phyloP scores from a whole-genome alignment of 2,329 filamentous ascomycete species.

The Colletotrichum karsti region DNA sequence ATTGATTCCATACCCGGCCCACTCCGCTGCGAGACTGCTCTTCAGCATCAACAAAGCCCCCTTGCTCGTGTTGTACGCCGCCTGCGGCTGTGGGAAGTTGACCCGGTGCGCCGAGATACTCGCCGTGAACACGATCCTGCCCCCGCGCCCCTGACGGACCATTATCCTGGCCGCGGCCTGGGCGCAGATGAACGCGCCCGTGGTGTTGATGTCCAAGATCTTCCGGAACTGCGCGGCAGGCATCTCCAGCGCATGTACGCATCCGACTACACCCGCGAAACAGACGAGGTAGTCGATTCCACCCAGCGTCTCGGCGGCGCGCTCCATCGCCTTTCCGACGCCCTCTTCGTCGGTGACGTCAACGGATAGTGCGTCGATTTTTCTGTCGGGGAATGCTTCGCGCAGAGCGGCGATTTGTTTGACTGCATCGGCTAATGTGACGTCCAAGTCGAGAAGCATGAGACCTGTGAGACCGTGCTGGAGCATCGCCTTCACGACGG shows the following conservation, averaged over 20 bases:
- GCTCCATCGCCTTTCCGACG: slow-evolving; percentile 63
- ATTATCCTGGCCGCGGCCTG: slow-evolving; percentile 69
- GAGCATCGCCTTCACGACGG: slow-evolving; percentile 73
- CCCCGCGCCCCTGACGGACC: slow-evolving; percentile 57
- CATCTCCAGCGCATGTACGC: slow-evolving; percentile 68
- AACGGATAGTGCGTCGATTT: slow-evolving; percentile 59
- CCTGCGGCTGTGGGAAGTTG: slow-evolving; percentile 78
- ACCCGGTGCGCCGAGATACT: slow-evolving; percentile 74
- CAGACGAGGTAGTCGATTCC: slow-evolving; percentile 61
- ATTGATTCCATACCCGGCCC: slow-evolving; percentile 74
- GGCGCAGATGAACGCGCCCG: slow-evolving; percentile 74
- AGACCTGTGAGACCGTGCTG: slow-evolving; percentile 72
- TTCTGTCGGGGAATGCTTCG: slow-evolving; percentile 60
- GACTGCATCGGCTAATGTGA: slow-evolving; percentile 44
- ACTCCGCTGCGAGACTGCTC: slow-evolving; percentile 75
- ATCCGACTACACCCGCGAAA: slow-evolving; percentile 75
- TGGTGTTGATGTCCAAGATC: slow-evolving; percentile 76
- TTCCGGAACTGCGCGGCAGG: slow-evolving; percentile 66
- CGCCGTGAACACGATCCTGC: slow-evolving; percentile 72
- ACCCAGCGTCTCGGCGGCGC: slow-evolving; percentile 74
- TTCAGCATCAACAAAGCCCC: slow-evolving; percentile 71
- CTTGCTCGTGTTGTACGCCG: slow-evolving; percentile 78
- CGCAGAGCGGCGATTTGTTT: slow-evolving; percentile 52
- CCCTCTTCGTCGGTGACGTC: slow-evolving; percentile 65
- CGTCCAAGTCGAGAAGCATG: slow-evolving; percentile 67